Percentiles rank a stretch among this genome's conserved stretches.
phyloP scores from a whole-genome alignment of 305 asterid species.

The Lippia alba region DNA sequence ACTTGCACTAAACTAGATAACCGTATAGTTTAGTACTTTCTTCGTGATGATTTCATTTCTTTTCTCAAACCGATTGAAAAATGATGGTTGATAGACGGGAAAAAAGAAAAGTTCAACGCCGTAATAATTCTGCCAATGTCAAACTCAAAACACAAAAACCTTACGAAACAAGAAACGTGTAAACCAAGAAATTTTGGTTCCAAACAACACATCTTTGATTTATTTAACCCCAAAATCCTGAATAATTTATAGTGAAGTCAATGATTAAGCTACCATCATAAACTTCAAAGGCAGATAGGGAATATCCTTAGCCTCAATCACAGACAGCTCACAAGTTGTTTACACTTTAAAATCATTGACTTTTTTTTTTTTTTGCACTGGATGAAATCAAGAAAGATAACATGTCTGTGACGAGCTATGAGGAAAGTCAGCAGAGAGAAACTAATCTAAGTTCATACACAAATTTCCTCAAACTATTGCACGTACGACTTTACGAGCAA shows the following conservation, averaged over 20 bases:
- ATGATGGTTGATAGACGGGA: no score
- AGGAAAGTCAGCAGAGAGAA: neutral
- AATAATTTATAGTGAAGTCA: constrained; percentile 35
- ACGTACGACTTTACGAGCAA: no score
- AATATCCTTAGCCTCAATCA: constrained; percentile 23
- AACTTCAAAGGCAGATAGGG: constrained; percentile 7
- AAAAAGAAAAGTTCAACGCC: neutral
- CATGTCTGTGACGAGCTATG: neutral
- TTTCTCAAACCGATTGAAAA: no score
- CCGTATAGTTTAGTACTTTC: no score
- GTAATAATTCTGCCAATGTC: neutral
- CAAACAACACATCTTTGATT: constrained; percentile 14
- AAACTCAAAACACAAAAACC: neutral
- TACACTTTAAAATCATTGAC: constrained; percentile 21
- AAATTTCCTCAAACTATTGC: no score
- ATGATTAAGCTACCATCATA: constrained; percentile 30
- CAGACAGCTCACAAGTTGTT: constrained; percentile 22
- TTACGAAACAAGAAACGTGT: constrained; percentile 12
- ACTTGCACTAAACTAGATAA: no score
- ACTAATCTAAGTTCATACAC: no score
- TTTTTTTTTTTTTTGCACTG: constrained; percentile 9
- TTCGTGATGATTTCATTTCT: no score
- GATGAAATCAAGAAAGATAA: constrained; percentile 1
- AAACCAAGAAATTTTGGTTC: neutral
- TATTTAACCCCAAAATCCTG: neutral